Base-by-base conservation (phyloP, 75 land plant genomes). In the Cupressus sempervirens region DNA sequence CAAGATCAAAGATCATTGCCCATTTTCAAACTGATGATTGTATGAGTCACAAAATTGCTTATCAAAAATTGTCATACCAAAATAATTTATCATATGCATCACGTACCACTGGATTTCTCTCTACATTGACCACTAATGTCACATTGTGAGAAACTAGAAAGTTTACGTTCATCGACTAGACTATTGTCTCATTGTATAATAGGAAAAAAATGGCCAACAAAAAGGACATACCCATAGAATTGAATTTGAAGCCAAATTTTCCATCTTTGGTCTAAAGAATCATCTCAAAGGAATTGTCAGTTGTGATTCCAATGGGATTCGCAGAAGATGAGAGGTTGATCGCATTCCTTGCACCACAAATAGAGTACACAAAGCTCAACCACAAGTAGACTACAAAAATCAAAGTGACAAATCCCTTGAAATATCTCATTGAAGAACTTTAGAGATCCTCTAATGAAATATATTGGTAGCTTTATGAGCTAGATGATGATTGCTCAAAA, bases 21-120 rank as follows among this genome's bases (percentile, higher is more conserved):
- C n/a, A n/a, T n/a, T n/a, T n/a, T n/a, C n/a, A n/a, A n/a, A n/a
- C n/a, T n/a, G n/a, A n/a, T n/a, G n/a, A n/a, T n/a, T n/a, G n/a
- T n/a, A n/a, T n/a, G n/a, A n/a, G n/a, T n/a, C n/a, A n/a, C n/a
- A n/a, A n/a, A n/a, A n/a, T n/a, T n/a, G n/a, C n/a, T n/a, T n/a
- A n/a, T n/a, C n/a, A n/a, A n/a, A 72, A 6, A 29, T 87, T 90
- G 32, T 93, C 89, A 35, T 89, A 88, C 94, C 94, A 93, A n/a
- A 83, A 84, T 29, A 58, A 6, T 73, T 73, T 86, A 46, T 87
- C 88, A 82, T 89, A 65, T 67, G 82, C 46, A 72, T 73, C 85
- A 8, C 48, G 11, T 10, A 77, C 30, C 43, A 77, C 23, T 48
- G 43, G 20, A 77, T 77, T 77, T 2, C 80, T 18, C 7, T 77